These are phyloP conservation scores for Geoglossum glabrum DNA, from an alignment of 495 filamentous ascomycete species.

Conservation along the genomic window DNA sequence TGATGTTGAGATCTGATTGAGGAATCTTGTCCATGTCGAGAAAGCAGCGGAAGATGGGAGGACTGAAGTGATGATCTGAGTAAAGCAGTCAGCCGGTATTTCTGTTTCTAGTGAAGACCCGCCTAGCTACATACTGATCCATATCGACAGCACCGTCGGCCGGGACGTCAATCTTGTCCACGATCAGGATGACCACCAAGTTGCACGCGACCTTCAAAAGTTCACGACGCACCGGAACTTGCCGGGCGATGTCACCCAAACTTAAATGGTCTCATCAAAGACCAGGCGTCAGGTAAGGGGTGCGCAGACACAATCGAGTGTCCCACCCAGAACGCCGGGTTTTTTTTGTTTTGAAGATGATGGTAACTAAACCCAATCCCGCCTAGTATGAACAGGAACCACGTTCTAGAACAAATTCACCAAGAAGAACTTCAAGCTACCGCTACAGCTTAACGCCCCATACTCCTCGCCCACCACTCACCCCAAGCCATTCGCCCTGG, in stretches of 20 bases:
- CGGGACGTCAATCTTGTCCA: neutral
- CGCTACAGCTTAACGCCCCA: constrained; percentile 55
- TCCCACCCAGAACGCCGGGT: neutral
- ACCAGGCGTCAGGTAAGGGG: neutral
- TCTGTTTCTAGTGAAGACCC: neutral
- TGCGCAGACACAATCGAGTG: neutral
- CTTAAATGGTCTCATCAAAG: neutral
- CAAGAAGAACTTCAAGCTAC: neutral
- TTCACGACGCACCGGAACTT: neutral
- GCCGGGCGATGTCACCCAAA: neutral
- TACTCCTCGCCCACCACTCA: constrained; percentile 74
- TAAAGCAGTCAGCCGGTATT: neutral
- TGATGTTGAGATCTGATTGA: neutral
- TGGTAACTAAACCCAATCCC: neutral
- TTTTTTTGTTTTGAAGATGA: neutral
- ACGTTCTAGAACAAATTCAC: neutral
- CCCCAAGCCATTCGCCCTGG: constrained; percentile 88
- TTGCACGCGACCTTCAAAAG: neutral
- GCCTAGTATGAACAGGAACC: neutral
- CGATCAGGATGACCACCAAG: neutral
- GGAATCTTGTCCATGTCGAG: neutral
- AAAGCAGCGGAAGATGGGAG: neutral
- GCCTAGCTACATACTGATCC: neutral
- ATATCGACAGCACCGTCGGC: neutral
- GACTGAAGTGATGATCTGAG: neutral